Base-by-base conservation (phyloP, 2,329 filamentous ascomycete genomes). In the Diplodia seriata region DNA sequence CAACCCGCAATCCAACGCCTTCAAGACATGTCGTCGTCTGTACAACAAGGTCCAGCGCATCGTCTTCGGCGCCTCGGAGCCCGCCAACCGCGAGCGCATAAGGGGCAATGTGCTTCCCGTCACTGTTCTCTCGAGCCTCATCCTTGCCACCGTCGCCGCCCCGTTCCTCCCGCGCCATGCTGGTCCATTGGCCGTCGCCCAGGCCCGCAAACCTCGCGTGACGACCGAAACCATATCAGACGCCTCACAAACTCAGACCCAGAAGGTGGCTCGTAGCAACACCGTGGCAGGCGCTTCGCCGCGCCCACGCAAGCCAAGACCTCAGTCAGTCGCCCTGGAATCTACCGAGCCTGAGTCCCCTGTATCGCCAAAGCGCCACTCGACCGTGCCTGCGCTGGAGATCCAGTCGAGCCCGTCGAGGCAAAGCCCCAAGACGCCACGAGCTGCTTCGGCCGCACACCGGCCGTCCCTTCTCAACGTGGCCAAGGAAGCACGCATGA, bases 41-140 rank as follows among this genome's bases (percentile, higher is more conserved):
- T 94, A 94, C 82, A 95, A 95, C 81, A 93, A 92, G 79, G 91
- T 95, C 49, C 92, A 95, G 79, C 89, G 92, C 78, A 92, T 95
- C 73, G 91, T 95, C 31, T 95, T 95, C 77, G 92, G 92, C 23
- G 84, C 91, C 29, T 85, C 89, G 40, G 91, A 94, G 74, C 85
- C 86, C 31, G 84, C 85, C 69, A 86, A 89, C 68, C 85, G 88
- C 71, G 90, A 93, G 73, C 90, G 90, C 81, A 93, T 95, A 77
- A 90, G 89, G 76, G 91, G 94, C 79, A 95, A 95, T 77, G 85
- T 91, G 6, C 79, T 94, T 49, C 92, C 92, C 8, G 91, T 94
- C 66, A 92, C 91, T 7, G 89, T 95, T 1, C 86, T 95, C 40
- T 90, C 91, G 47, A 94, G 91, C 79, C 88, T 95, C 74, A 89